Evolutionary conservation across 495 filamentous ascomycete genomes (phyloP), one percentile per base, ranked within the genome.

Genomic region (Cenococcum geophilum): DNA sequence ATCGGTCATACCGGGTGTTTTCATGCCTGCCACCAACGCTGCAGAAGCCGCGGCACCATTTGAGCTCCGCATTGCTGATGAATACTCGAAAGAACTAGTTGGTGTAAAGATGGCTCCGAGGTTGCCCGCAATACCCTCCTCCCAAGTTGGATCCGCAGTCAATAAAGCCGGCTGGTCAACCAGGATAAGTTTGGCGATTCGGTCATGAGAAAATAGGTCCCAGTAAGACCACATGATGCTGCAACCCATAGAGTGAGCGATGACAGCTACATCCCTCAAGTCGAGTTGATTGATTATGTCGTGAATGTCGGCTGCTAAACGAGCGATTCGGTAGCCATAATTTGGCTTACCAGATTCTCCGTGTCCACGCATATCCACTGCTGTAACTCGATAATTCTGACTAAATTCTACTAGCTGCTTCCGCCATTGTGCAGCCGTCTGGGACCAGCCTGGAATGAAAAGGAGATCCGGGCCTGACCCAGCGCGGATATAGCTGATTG

Each of bases 201-300:
- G 45, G 16, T 18, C 22, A 20, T 22, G 18, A n/a, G 45, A 14
- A 22, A 49, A 49, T 20, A 18, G 16, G 22, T 49, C 45, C 6
- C 18, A 22, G 16, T 49, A 49, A 22, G 18, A 49, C 45, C 45
- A 49, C 22, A 49, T 49, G 9, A 49, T 22, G 18, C 18, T 20
- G 45, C 45, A 49, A 9, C 45, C 45, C 45, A 49, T 49, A 18
- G 45, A 49, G 16, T 49, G 45, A 14, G 18, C 45, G 45, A 49
- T 22, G 22, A 49, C 45, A 9, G 45, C n/a, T 18, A 49, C 18
- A 14, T 49, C 45, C 18, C 22, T 49, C 45, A 49, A 49, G 45
- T 49, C 16, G 16, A 49, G 45, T 18, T 18, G 45, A 18, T 18
- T 49, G 22, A 49, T 49, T 18, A 49, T 18, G 14, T 49, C 45